These are phyloP conservation scores for Hypoxylon sp. DNA, from an alignment of 2,329 filamentous ascomycete species.

Conservation along the genomic window DNA sequence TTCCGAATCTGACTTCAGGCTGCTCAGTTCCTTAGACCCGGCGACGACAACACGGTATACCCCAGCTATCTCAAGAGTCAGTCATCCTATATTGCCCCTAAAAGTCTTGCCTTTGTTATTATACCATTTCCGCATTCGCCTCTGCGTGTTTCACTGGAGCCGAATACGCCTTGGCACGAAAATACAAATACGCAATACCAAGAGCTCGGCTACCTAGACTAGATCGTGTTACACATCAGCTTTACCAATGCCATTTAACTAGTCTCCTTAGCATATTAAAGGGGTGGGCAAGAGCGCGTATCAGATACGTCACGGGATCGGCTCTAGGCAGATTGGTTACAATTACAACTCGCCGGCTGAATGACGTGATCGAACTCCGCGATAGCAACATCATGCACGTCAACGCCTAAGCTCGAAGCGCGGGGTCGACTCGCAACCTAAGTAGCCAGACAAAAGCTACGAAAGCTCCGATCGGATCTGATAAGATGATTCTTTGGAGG, in stretches of 20 bases:
- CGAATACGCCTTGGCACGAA: not conserved
- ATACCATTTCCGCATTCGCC: not conserved
- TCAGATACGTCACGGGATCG: slow-evolving; percentile 27
- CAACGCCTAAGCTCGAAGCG: slow-evolving; percentile 34
- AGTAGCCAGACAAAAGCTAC: slow-evolving; percentile 30
- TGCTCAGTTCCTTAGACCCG: not conserved
- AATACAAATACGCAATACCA: not conserved
- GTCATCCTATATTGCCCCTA: not conserved
- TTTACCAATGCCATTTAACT: slow-evolving; percentile 15
- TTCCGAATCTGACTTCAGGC: slow-evolving; percentile 7
- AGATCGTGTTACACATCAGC: slow-evolving; percentile 31
- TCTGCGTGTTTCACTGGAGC: not conserved
- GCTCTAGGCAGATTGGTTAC: slow-evolving; percentile 29
- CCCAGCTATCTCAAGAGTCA: not conserved
- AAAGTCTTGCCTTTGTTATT: not conserved
- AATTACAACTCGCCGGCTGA: slow-evolving; percentile 36
- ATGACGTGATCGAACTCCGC: slow-evolving; percentile 54
- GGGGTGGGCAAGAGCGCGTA: slow-evolving; percentile 19
- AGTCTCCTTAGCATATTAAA: slow-evolving; percentile 2
- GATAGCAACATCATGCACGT: slow-evolving; percentile 50
- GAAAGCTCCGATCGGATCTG: slow-evolving; percentile 42
- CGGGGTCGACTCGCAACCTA: slow-evolving; percentile 34
- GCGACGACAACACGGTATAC: slow-evolving; percentile 4
- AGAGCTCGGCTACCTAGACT: not conserved
- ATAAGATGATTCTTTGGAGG: slow-evolving; percentile 38